phyloP scores from a whole-genome alignment of 768 basidiomycete species.

The Pisolithus marmoratus region DNA sequence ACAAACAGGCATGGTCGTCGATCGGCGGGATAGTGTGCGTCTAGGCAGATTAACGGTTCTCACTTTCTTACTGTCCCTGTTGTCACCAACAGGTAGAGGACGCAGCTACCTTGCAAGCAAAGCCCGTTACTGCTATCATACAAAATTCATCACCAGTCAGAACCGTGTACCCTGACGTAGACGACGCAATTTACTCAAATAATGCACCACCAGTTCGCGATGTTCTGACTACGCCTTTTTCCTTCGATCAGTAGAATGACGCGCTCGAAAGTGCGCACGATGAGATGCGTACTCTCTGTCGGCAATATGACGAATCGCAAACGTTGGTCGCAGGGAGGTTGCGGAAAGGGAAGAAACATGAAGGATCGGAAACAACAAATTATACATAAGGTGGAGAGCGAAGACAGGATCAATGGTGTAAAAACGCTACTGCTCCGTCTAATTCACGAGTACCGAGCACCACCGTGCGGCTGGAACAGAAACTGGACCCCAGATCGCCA shows the following conservation, averaged over 20 bases:
- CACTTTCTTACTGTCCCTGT: no score
- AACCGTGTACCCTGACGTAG: not conserved
- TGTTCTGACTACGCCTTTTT: conserved; percentile 10
- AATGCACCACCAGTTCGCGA: not conserved
- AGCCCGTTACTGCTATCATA: not conserved
- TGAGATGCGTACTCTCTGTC: conserved; percentile 22
- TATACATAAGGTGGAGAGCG: not conserved
- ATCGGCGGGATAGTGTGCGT: no score
- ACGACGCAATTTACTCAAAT: no score
- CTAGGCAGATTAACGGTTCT: no score
- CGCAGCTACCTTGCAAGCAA: no score
- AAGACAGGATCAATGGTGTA: no score
- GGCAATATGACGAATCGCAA: conserved; percentile 20
- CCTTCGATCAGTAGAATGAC: conserved; percentile 19
- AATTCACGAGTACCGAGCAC: not conserved
- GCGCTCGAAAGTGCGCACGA: conserved; percentile 18
- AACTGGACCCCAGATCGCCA: not conserved
- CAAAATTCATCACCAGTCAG: not conserved
- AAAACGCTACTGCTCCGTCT: not conserved
- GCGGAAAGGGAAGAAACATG: not conserved
- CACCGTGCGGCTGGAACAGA: not conserved
- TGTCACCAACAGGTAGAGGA: no score
- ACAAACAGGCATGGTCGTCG: no score
- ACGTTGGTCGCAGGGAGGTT: conserved; percentile 11
- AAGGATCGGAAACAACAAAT: not conserved